These are phyloP conservation scores for Actinomortierella ambigua DNA, from an alignment of 371 early-diverging fungal genomes.

Conservation along the genomic window DNA sequence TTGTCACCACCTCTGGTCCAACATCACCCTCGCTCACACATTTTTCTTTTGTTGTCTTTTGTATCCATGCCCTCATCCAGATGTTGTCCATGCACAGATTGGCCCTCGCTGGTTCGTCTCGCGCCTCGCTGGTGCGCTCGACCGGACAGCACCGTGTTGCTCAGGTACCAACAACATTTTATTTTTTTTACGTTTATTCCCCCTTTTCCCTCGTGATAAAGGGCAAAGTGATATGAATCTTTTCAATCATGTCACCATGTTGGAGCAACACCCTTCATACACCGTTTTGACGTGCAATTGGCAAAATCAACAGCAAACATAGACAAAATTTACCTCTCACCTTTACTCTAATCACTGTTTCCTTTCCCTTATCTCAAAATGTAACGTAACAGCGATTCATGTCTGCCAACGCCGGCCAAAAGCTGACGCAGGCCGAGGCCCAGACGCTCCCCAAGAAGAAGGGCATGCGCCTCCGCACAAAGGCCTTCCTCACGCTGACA, in stretches of 20 bases:
- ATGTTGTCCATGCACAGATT: conserved; percentile 42
- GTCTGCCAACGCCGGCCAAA: conserved; percentile 29
- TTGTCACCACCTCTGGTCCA: too few relatives aligned
- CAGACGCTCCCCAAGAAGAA: conserved; percentile 21
- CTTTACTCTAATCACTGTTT: not conserved
- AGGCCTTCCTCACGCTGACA: conserved; percentile 39
- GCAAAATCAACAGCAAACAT: not conserved
- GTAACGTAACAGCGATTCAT: conserved; percentile 29
- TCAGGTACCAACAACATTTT: conserved; percentile 21
- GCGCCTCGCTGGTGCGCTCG: conserved; percentile 24
- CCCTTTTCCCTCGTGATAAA: not conserved
- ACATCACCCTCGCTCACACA: too few relatives aligned
- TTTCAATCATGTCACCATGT: not conserved
- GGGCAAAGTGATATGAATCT: not conserved
- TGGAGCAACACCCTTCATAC: too few relatives aligned
- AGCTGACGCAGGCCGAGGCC: conserved; percentile 26
- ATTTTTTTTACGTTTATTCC: not conserved
- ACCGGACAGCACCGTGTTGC: conserved; percentile 43
- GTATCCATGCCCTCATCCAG: not conserved
- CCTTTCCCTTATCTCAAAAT: too few relatives aligned
- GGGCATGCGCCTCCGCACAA: conserved; percentile 46
- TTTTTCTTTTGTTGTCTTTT: too few relatives aligned
- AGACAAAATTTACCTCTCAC: not conserved
- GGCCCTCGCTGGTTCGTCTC: conserved; percentile 34
- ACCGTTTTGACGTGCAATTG: too few relatives aligned